Percentiles rank a stretch among this genome's conserved stretches.
Conservation (phyloP, 495 filamentous ascomycete genomes). For the Penicillium angulare region DNA sequence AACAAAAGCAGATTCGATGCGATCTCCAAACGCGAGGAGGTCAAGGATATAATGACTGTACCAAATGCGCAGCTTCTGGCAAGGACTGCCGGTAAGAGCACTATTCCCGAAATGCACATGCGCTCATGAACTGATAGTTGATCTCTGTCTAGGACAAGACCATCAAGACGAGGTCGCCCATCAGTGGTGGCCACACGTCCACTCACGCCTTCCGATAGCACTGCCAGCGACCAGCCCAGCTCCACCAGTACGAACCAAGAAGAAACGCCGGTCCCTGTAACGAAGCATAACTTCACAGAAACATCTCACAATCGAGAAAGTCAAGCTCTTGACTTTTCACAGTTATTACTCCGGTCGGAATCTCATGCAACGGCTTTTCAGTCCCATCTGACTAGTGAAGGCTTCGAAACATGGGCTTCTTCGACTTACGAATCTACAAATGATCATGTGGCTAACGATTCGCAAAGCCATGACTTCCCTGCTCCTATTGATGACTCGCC, state of each 20-base stretch:
- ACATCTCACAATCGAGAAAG: not conserved
- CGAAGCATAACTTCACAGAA: not conserved
- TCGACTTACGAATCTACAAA: too few species aligned
- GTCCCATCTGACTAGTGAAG: not conserved
- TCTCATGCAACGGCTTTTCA: not conserved
- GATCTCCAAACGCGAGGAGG: conserved; percentile 28
- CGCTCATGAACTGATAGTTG: not conserved
- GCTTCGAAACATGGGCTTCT: not conserved
- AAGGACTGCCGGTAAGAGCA: conserved; percentile 25
- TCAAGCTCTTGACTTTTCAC: not conserved
- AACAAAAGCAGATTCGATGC: conserved; percentile 27
- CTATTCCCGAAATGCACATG: not conserved
- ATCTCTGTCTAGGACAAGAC: not conserved
- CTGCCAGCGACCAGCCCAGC: not conserved
- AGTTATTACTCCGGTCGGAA: not conserved
- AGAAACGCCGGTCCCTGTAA: not conserved
- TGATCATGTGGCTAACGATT: too few species aligned
- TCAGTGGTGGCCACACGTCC: conserved; percentile 3
- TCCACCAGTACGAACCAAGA: not conserved
- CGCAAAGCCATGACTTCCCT: not conserved
- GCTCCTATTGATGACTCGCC: conserved; percentile 10
- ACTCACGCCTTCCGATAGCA: conserved; percentile 8
- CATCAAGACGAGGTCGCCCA: conserved; percentile 20
- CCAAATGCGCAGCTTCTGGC: conserved; percentile 26
- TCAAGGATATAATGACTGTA: conserved; percentile 26